A percentile compares a stretch with the other conserved stretches of the same genome.
These are phyloP conservation scores for Scenedesmus sp. DNA, from an alignment of 163 green algal genomes.

Conservation along the genomic window DNA sequence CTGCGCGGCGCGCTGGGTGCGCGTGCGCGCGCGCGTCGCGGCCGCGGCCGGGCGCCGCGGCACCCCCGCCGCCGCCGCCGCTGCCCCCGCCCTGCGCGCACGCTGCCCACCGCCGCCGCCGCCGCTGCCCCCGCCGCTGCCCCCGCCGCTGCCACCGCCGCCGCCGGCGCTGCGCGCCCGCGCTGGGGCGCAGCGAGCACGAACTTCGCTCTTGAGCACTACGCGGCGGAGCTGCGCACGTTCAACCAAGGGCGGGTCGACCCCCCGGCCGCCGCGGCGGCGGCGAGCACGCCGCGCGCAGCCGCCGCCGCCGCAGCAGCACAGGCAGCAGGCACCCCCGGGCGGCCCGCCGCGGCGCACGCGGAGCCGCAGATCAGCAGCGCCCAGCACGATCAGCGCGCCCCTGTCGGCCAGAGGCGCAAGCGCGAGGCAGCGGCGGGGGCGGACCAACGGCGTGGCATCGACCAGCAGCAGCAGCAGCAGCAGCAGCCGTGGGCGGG, in stretches of 20 bases:
- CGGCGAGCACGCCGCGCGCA: no score
- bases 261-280: no score
- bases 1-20: constrained; percentile 37
- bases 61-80: neutral
- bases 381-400: no score
- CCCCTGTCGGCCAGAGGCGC: no score
- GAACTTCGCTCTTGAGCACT: constrained; percentile 31
- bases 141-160: neutral
- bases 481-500: no score
- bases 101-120: neutral
- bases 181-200: constrained; percentile 15
- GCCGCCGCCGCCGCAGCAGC: no score
- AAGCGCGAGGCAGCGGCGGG: neutral
- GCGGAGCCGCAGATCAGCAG: no score
- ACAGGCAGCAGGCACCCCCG: no score
- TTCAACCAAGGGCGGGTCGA: no score
- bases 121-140: neutral
- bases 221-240: neutral
- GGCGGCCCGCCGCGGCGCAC: no score
- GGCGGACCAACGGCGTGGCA: neutral
- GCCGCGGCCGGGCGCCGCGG: neutral
- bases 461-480: constrained; percentile 34
- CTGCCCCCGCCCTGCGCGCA: neutral
- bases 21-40: no score
- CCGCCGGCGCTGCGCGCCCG: neutral